Percentiles rank a stretch among this genome's conserved stretches.
Conservation (phyloP, 257 asterid genomes). For the Nicotiana undulata region DNA sequence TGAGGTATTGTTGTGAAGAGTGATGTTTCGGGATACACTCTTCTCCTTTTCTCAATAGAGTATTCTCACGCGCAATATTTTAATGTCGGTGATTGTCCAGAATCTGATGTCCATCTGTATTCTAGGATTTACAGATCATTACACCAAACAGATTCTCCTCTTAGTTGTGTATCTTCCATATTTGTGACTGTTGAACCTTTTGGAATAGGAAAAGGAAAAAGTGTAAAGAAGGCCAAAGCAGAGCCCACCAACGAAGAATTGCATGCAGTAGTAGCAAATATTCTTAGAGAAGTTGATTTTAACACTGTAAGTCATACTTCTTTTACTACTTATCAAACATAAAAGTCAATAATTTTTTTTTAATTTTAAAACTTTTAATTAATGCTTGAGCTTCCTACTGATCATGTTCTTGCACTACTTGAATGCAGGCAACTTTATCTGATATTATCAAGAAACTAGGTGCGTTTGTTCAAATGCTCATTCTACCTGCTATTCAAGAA, state of each 20-base stretch:
- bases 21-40: background rate
- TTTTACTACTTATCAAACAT: background rate
- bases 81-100: background rate
- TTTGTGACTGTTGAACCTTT: conserved; percentile 5
- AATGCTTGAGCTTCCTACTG: background rate
- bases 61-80: background rate
- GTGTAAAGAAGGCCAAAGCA: conserved; percentile 24
- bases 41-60: background rate
- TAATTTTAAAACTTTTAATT: background rate
- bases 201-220: conserved; percentile 29
- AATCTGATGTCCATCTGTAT: background rate
- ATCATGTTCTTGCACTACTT: background rate
- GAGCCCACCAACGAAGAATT: conserved; percentile 53
- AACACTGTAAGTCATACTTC: conserved; percentile 41
- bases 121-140: background rate
- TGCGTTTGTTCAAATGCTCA: conserved; percentile 10
- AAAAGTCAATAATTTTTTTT: background rate
- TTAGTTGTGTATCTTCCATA: background rate
- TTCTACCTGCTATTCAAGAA: background rate
- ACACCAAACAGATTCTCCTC: background rate
- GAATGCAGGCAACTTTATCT: conserved; percentile 58
- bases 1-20: background rate
- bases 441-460: conserved; percentile 62
- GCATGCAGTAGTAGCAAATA: conserved; percentile 41
- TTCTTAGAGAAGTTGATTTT: conserved; percentile 63